Evolutionary conservation across 106 monocot genomes (phyloP).

Genomic region (Platanthera guangdongensis): DNA sequence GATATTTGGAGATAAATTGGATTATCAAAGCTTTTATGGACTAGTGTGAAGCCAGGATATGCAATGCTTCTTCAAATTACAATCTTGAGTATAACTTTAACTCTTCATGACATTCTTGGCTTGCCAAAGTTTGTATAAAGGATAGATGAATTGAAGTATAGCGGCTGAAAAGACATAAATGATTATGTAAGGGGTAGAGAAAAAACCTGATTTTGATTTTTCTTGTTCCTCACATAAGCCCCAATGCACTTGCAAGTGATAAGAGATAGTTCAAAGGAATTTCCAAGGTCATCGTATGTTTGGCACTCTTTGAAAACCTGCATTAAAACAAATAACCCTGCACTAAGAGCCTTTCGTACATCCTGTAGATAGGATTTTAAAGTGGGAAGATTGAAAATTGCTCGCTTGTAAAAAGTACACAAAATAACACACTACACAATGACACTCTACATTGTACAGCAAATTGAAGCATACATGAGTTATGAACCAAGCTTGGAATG

Average conservation of each 20-base stretch:
- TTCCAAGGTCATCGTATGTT: slow-evolving; percentile 34
- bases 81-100: not conserved
- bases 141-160: not conserved
- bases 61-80: not conserved
- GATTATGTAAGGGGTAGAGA: not conserved
- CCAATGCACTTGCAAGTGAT: slow-evolving; percentile 90
- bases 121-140: not conserved
- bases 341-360: not conserved
- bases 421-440: too few relatives aligned
- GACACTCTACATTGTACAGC: too few relatives aligned
- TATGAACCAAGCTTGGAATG: too few relatives aligned
- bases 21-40: not conserved
- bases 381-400: not conserved
- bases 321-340: not conserved
- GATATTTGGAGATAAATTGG: not conserved
- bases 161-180: not conserved
- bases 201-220: slow-evolving; percentile 93
- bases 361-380: not conserved
- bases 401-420: too few relatives aligned
- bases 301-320: slow-evolving; percentile 85
- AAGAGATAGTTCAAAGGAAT: slow-evolving; percentile 78
- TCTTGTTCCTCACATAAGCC: slow-evolving; percentile 97
- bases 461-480: too few relatives aligned
- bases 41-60: not conserved
- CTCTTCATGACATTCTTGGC: not conserved